Percentiles rank a stretch among this genome's conserved stretches.
Conservation (phyloP, 129 eudicot species). For the Calendula officinalis region DNA sequence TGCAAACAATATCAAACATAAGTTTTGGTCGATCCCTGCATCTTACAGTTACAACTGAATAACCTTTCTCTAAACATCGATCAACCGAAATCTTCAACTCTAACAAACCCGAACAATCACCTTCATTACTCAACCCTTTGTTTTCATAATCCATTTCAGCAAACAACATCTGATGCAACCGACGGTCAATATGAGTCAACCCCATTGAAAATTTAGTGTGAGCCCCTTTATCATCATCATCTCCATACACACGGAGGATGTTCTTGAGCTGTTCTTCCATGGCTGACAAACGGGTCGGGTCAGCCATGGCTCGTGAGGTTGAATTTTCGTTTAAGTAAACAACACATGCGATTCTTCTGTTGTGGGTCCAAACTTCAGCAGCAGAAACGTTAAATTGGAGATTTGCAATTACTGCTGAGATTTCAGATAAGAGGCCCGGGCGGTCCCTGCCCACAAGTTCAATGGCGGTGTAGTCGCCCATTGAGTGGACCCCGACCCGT, state of each 20-base stretch:
- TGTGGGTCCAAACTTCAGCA: conserved; percentile 93
- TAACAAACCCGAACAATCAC: conserved; percentile 34
- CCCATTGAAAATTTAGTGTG: conserved; percentile 64
- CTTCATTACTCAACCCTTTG: conserved; percentile 29
- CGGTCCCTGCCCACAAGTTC: conserved; percentile 91
- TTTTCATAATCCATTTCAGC: conserved; percentile 87
- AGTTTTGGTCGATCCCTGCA: conserved; percentile 84
- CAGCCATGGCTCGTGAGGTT: conserved; percentile 48
- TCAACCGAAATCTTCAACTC: conserved; percentile 64
- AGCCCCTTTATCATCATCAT: conserved; percentile 57
- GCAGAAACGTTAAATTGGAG: conserved; percentile 69
- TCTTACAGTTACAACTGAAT: conserved; percentile 70
- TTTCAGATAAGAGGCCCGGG: conserved; percentile 84
- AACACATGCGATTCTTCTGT: conserved; percentile 68
- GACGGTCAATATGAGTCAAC: conserved; percentile 71
- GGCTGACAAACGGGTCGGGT: conserved; percentile 51
- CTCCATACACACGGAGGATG: conserved; percentile 59
- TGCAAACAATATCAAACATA: conserved; percentile 95
- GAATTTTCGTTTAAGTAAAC: conserved; percentile 65
- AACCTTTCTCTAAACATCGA: conserved; percentile 72
- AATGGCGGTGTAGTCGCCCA: conserved; percentile 68
- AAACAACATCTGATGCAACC: conserved; percentile 91
- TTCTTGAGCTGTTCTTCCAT: conserved; percentile 83
- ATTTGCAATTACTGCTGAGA: conserved; percentile 73
- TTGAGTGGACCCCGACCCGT: conserved; percentile 62